A percentile compares a stretch with the other conserved stretches of the same genome.
phyloP scores from a whole-genome alignment of 139 green algal species.

The Chlorella sp. region DNA sequence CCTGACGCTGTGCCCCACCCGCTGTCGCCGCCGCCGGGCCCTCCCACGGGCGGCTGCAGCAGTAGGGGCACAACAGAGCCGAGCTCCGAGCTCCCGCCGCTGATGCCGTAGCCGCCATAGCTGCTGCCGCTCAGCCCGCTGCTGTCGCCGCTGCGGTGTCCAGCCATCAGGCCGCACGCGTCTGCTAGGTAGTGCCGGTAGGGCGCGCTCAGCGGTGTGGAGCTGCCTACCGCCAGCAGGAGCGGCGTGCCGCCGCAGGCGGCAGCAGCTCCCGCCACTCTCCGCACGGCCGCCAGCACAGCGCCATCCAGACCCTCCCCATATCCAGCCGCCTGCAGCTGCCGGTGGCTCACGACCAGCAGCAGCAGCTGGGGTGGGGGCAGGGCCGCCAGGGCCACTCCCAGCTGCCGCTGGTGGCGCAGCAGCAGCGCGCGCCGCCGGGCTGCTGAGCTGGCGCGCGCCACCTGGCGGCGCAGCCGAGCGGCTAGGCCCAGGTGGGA shows the following conservation, averaged over 20 bases:
- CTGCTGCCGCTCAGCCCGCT: not conserved
- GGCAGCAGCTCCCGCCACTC: not conserved
- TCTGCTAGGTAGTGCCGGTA: not conserved
- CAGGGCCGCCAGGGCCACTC: not conserved
- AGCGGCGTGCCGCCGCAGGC: slow-evolving; percentile 2
- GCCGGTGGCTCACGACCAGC: not conserved
- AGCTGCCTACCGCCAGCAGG: slow-evolving; percentile 1
- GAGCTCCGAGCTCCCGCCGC: too few relatives aligned
- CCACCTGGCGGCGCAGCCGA: slow-evolving; percentile 1
- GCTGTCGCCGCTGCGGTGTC: too few relatives aligned
- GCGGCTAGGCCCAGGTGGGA: not conserved
- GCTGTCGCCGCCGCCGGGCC: too few relatives aligned
- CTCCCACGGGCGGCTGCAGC: not conserved
- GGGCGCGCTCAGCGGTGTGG: not conserved
- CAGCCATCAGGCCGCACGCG: not conserved
- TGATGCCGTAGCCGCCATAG: too few relatives aligned
- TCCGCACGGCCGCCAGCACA: slow-evolving; percentile 6
- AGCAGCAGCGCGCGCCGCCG: not conserved
- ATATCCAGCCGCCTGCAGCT: slow-evolving; percentile 4
- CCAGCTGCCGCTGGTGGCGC: too few relatives aligned
- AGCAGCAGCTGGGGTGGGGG: not conserved
- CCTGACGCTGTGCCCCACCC: too few relatives aligned
- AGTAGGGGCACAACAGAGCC: not conserved
- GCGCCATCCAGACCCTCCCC: not conserved
- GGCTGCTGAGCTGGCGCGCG: not conserved